phyloP scores from a whole-genome alignment of 2,329 filamentous ascomycete genomes.

The Parasarocladium wereldwijsianum region DNA sequence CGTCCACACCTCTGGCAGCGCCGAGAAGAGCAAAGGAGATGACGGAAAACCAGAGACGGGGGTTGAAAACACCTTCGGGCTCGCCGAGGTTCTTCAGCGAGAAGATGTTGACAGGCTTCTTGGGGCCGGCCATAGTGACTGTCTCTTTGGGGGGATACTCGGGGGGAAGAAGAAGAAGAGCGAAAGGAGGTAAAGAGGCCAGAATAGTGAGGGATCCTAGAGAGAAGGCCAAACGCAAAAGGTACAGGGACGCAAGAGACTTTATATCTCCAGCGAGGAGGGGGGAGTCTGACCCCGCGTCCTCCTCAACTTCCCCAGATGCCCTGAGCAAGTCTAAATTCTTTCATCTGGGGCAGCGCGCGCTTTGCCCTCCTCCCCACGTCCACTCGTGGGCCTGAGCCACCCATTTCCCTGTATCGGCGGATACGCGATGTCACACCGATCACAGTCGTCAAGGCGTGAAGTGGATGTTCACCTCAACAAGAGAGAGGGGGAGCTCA shows the following conservation, averaged over 20 bases:
- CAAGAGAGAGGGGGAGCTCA: no score
- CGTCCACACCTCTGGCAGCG: constrained; percentile 64
- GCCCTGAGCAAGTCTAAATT: no score
- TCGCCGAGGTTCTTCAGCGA: constrained; percentile 47
- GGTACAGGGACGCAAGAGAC: background rate
- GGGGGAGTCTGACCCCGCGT: no score
- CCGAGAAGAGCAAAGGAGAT: constrained; percentile 62
- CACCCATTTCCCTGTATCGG: no score
- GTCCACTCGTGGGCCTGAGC: no score
- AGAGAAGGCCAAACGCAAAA: background rate
- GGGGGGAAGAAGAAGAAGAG: background rate
- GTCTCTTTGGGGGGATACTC: constrained; percentile 6
- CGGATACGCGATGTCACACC: no score
- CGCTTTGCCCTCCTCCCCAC: no score
- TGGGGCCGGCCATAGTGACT: constrained; percentile 33
- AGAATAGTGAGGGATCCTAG: background rate
- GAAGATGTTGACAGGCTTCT: constrained; percentile 49
- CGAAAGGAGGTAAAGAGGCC: background rate
- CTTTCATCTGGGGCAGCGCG: no score
- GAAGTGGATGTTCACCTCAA: no score
- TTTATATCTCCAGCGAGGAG: no score
- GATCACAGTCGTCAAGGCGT: no score
- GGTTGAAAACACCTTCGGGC: constrained; percentile 59
- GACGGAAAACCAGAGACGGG: constrained; percentile 65
- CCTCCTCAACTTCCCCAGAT: no score